Conservation (phyloP, 1,284 basidiomycete species). For the Moesziomyces parantarcticus region DNA sequence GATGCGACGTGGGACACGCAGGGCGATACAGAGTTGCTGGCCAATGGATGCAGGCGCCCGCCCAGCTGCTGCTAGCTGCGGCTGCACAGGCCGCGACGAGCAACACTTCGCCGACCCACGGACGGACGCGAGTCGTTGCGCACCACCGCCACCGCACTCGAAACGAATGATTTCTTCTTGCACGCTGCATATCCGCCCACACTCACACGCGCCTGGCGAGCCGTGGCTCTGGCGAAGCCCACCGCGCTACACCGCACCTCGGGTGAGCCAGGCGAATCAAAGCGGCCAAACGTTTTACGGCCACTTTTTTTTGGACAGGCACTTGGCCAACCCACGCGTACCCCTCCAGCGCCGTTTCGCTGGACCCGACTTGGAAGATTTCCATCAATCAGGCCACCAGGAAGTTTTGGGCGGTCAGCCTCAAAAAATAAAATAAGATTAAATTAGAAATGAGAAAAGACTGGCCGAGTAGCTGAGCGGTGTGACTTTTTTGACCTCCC, state of each 20-base stretch:
- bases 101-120: not conserved
- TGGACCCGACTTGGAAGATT: not conserved
- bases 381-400: not conserved
- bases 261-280: not conserved
- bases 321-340: not conserved
- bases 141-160: not conserved
- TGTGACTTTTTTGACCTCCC: no score
- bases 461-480: not conserved
- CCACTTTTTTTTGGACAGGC: no score
- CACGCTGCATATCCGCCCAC: not conserved
- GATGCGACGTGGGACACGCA: not conserved
- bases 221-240: no score
- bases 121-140: no score
- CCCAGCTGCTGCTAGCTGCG: no score
- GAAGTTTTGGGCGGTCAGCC: not conserved
- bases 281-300: not conserved
- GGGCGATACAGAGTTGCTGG: not conserved
- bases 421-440: no score
- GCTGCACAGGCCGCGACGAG: not conserved
- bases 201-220: not conserved
- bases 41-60: not conserved
- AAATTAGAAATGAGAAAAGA: not conserved
- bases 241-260: not conserved
- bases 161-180: not conserved
- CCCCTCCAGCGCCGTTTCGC: not conserved